Conservation (phyloP, 768 basidiomycete species). For the Boletus patriciae region DNA sequence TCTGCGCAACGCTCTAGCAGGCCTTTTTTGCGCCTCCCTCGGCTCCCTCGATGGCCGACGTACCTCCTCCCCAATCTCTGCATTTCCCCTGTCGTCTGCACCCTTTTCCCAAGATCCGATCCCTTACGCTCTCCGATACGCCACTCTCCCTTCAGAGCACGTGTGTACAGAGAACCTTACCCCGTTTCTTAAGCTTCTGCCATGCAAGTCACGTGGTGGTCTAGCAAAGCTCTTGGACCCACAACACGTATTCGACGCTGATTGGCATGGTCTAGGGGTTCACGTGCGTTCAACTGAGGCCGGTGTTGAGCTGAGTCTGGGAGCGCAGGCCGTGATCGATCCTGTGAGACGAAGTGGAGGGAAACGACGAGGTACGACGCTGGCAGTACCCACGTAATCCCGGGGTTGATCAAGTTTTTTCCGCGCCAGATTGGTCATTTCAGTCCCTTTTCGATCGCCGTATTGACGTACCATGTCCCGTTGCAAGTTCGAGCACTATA, state of each 20-base stretch:
- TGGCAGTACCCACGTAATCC: not conserved
- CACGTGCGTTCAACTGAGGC: constrained; percentile 65
- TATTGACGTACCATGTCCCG: constrained; percentile 66
- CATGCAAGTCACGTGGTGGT: constrained; percentile 88
- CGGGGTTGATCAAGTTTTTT: constrained; percentile 5
- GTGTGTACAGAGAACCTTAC: constrained; percentile 99
- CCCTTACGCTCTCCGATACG: constrained; percentile 66
- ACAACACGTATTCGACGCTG: constrained; percentile 80
- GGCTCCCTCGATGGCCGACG: constrained; percentile 73
- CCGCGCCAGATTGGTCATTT: constrained; percentile 73
- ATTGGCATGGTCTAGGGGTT: constrained; percentile 87
- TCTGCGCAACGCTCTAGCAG: constrained; percentile 85
- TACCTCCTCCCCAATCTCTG: constrained; percentile 63
- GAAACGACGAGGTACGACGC: constrained; percentile 51
- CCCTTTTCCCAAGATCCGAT: constrained; percentile 39
- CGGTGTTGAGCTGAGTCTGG: constrained; percentile 65
- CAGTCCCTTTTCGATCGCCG: constrained; percentile 62
- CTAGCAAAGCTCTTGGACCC: constrained; percentile 82
- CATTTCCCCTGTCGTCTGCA: constrained; percentile 64
- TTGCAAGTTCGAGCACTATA: constrained; percentile 61
- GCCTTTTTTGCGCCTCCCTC: constrained; percentile 92
- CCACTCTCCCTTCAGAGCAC: constrained; percentile 74
- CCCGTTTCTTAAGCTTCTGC: constrained; percentile 91
- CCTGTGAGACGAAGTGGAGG: constrained; percentile 59
- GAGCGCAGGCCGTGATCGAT: constrained; percentile 77